phyloP scores from a whole-genome alignment of 805 yeast species.

The Teunomyces aglyptinius region DNA sequence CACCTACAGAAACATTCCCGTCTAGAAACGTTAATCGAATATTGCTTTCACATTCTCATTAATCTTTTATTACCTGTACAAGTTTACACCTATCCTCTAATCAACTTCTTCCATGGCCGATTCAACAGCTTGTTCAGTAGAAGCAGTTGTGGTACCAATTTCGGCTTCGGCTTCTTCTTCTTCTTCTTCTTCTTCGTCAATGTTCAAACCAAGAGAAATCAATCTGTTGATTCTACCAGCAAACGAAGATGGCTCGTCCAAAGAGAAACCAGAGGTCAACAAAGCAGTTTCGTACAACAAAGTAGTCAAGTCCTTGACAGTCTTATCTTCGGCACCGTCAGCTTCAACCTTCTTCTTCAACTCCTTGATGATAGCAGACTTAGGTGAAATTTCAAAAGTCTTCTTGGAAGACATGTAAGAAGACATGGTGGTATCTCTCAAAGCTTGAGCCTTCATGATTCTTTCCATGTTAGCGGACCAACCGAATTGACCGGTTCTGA shows the following conservation, averaged over 20 bases:
- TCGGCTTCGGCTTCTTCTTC: conserved; percentile 47
- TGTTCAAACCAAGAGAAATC: conserved; percentile 96
- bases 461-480: conserved; percentile 99
- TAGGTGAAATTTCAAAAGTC: conserved; percentile 98
- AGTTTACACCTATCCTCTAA: conserved; percentile 36
- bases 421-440: conserved; percentile 98
- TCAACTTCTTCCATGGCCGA: conserved; percentile 99
- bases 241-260: conserved; percentile 97
- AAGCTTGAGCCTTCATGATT: conserved; percentile 99
- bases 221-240: conserved; percentile 98
- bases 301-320: conserved; percentile 96
- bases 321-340: conserved; percentile 97
- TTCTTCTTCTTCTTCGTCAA: conserved; percentile 76
- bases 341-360: conserved; percentile 94
- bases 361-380: conserved; percentile 91
- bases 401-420: conserved; percentile 99
- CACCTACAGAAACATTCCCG: neutral
- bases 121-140: conserved; percentile 74
- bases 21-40: too few relatives aligned
- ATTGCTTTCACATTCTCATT: neutral
- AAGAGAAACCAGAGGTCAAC: conserved; percentile 97
- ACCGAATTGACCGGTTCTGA: conserved; percentile 99
- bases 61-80: conserved; percentile 3
- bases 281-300: conserved; percentile 96
- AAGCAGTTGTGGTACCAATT: conserved; percentile 44